Evolutionary conservation across 2,329 filamentous ascomycete genomes (phyloP).

Genomic region (Botrytis tulipae): DNA sequence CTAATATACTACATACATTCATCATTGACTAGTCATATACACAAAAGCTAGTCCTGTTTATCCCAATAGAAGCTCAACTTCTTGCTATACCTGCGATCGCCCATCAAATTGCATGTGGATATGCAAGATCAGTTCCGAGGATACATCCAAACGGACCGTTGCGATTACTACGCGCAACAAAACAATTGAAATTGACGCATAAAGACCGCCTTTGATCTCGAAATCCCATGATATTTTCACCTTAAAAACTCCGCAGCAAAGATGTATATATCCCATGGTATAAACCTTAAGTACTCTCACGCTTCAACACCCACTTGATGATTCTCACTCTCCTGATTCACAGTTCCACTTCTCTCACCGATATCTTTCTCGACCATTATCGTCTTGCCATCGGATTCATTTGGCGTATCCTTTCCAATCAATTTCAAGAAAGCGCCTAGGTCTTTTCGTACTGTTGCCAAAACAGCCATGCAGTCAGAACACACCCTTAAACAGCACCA

Average conservation of each 20-base stretch:
- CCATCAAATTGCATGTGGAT: neutral
- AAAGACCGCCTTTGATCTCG: neutral
- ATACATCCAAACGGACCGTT: neutral
- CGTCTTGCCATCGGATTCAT: neutral
- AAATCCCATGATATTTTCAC: neutral
- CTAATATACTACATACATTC: neutral
- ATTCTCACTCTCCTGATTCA: neutral
- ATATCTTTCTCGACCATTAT: neutral
- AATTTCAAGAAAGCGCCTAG: constrained; percentile 20
- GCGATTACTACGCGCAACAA: neutral
- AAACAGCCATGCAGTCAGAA: constrained; percentile 35
- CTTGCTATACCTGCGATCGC: neutral
- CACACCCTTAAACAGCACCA: constrained; percentile 40
- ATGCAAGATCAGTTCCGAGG: neutral
- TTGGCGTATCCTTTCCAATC: neutral
- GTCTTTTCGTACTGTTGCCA: constrained; percentile 33
- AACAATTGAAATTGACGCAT: neutral
- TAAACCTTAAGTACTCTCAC: neutral
- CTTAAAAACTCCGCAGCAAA: neutral
- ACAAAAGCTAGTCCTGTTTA: constrained; percentile 4
- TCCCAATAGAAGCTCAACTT: constrained; percentile 5
- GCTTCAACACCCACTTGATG: neutral
- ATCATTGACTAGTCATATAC: neutral
- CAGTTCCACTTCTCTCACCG: neutral
- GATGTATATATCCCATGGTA: neutral